Percentiles rank a stretch among this genome's conserved stretches.
These are phyloP conservation scores for Pseudoturritis turrita DNA, from an alignment of 345 rosid species.

Conservation along the genomic window DNA sequence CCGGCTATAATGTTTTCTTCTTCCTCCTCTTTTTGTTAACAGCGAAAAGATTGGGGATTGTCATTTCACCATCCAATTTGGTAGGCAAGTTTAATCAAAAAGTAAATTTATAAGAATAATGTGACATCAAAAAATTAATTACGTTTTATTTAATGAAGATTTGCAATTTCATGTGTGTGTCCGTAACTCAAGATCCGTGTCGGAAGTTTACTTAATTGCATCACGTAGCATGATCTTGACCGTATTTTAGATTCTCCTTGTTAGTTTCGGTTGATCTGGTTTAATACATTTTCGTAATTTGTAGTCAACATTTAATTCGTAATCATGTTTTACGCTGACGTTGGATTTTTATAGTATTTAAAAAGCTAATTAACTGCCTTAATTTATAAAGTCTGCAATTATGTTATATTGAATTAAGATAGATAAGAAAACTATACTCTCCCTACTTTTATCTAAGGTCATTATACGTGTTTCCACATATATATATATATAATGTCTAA, in stretches of 20 bases:
- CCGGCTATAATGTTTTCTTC: conserved; percentile 31
- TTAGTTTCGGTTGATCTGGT: neutral
- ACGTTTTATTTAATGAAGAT: neutral
- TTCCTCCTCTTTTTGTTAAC: conserved; percentile 16
- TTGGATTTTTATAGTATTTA: neutral
- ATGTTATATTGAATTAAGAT: neutral
- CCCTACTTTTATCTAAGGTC: neutral
- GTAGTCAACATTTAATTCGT: conserved; percentile 6
- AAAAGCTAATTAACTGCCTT: neutral
- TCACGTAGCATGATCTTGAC: neutral
- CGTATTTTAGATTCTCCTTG: neutral
- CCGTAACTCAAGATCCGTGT: conserved; percentile 31
- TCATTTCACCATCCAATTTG: conserved; percentile 17
- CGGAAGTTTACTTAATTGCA: neutral
- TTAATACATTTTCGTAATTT: neutral
- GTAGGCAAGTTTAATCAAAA: neutral
- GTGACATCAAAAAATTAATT: neutral
- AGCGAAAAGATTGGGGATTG: conserved; percentile 9
- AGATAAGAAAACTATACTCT: neutral
- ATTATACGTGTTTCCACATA: neutral
- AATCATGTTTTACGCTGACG: conserved; percentile 14
- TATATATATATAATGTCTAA: neutral
- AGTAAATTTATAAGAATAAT: neutral
- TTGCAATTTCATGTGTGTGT: conserved; percentile 11
- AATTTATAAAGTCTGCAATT: neutral